phyloP scores from a whole-genome alignment of 192 early-diverging fungal genomes.

The Coemansia sp. region DNA sequence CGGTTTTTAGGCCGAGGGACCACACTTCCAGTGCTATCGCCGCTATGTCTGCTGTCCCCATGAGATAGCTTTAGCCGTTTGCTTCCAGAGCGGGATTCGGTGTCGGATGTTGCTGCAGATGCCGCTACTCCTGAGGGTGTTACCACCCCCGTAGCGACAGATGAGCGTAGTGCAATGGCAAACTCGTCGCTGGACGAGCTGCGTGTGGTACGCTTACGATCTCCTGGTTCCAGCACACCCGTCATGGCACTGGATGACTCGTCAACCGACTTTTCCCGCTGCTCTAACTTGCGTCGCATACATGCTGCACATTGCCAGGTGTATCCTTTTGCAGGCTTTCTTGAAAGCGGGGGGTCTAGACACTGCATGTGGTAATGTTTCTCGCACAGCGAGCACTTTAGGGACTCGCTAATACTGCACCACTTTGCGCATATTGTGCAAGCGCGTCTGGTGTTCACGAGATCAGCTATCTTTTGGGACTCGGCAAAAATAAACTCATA shows the following conservation, averaged over 20 bases:
- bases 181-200: conserved; percentile 28
- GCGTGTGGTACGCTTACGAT: conserved; percentile 44
- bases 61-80: conserved; percentile 46
- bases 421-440: conserved; percentile 72
- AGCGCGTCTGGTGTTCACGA: conserved; percentile 67
- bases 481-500: conserved; percentile 90
- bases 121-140: conserved; percentile 7
- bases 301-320: conserved; percentile 86
- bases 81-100: conserved; percentile 44
- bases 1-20: conserved; percentile 47
- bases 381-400: conserved; percentile 78
- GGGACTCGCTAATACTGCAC: conserved; percentile 66
- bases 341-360: conserved; percentile 72
- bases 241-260: conserved; percentile 6
- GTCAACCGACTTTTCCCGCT: conserved; percentile 25
- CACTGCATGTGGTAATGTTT: conserved; percentile 81
- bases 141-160: background rate
- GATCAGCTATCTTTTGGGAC: conserved; percentile 73
- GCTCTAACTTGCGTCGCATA: conserved; percentile 42
- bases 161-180: conserved; percentile 14
- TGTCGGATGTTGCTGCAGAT: conserved; percentile 35
- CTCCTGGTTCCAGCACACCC: conserved; percentile 6
- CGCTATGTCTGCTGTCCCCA: conserved; percentile 15
- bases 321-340: conserved; percentile 82
- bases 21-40: conserved; percentile 19